Evolutionary conservation across 352 stramenopile genomes (phyloP).

Genomic region (Phytopythium boreale): DNA sequence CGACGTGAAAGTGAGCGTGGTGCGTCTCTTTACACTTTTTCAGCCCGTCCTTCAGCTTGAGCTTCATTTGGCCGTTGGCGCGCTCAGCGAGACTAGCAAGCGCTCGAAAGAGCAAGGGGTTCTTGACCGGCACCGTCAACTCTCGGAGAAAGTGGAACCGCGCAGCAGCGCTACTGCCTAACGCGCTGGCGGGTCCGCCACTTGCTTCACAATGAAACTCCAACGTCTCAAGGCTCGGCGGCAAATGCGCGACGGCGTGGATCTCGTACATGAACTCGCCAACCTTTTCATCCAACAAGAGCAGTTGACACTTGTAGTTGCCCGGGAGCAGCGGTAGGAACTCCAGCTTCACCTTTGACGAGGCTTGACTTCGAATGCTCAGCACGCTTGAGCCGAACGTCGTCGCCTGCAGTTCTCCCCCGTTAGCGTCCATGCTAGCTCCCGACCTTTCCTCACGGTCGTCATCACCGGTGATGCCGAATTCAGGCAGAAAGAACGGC

Average conservation of each 20-base stretch:
- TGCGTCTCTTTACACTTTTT: constrained; percentile 76
- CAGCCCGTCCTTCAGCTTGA: constrained; percentile 72
- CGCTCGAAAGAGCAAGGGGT: constrained; percentile 71
- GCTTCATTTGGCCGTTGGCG: constrained; percentile 60
- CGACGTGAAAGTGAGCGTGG: constrained; percentile 58
- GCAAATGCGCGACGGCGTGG: constrained; percentile 74
- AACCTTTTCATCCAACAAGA: constrained; percentile 90
- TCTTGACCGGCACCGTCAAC: constrained; percentile 80
- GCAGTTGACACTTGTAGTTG: constrained; percentile 86
- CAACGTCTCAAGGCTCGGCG: constrained; percentile 67
- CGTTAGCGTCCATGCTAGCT: neutral
- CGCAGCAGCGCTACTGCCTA: neutral
- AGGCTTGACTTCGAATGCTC: constrained; percentile 47
- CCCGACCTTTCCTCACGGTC: neutral
- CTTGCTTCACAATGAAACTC: constrained; percentile 74
- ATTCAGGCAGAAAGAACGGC: constrained; percentile 74
- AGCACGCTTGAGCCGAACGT: constrained; percentile 2
- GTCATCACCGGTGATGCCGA: constrained; percentile 23
- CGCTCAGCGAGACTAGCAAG: constrained; percentile 65
- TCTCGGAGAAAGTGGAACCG: constrained; percentile 64
- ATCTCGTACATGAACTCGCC: constrained; percentile 95
- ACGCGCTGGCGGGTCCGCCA: constrained; percentile 5
- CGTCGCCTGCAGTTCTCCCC: constrained; percentile 1
- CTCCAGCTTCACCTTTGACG: constrained; percentile 76
- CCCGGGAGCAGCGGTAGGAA: constrained; percentile 88